Conservation (phyloP, 2,329 filamentous ascomycete genomes). For the Colletotrichum sublineola region DNA sequence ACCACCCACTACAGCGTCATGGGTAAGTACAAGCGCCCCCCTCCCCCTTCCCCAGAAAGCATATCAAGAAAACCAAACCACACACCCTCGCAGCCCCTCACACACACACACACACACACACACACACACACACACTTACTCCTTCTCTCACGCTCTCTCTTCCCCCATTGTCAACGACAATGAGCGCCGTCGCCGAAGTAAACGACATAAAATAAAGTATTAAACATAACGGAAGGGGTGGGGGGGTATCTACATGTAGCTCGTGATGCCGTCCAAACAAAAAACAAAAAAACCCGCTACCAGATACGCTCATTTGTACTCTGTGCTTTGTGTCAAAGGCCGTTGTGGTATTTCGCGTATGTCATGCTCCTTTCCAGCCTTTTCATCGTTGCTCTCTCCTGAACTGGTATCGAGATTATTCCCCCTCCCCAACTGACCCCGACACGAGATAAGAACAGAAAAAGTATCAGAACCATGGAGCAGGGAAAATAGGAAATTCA, state of each 20-base stretch:
- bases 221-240: slow-evolving; percentile 13
- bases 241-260: slow-evolving; percentile 21
- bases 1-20: not conserved
- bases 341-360: slow-evolving; percentile 15
- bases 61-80: not conserved
- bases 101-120: too few species aligned
- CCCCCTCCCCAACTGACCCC: not conserved
- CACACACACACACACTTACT: too few species aligned
- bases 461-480: slow-evolving; percentile 6
- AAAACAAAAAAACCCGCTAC: not conserved
- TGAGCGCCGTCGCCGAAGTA: not conserved
- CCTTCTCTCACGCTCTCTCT: not conserved
- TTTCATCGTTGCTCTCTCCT: slow-evolving; percentile 21
- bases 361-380: slow-evolving; percentile 11
- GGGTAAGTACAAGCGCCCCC: not conserved
- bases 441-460: slow-evolving; percentile 12
- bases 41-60: not conserved
- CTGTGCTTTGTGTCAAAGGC: slow-evolving; percentile 1
- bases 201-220: not conserved
- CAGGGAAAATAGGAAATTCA: slow-evolving; percentile 2
- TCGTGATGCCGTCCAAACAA: not conserved
- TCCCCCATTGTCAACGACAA: not conserved
- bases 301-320: slow-evolving; percentile 7
- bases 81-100: not conserved
- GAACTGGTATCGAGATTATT: slow-evolving; percentile 37